Percentiles rank a stretch among this genome's conserved stretches.
These are phyloP conservation scores for Cardamine resedifolia DNA, from an alignment of 345 rosid species.

Conservation along the genomic window DNA sequence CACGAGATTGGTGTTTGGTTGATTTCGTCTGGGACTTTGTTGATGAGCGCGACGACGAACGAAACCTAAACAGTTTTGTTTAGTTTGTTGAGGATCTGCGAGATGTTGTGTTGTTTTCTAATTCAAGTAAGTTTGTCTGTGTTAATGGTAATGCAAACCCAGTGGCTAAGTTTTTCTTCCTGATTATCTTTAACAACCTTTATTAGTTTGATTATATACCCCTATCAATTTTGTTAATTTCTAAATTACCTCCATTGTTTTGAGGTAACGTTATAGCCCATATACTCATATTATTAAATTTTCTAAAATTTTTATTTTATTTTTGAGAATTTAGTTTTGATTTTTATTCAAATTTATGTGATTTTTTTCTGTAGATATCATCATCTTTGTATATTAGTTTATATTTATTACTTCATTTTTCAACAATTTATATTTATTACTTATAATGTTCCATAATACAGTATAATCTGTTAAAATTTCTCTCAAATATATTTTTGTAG, in stretches of 20 bases:
- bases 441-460: no score
- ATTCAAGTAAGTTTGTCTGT: neutral
- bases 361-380: neutral
- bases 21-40: constrained; percentile 2
- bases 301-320: neutral
- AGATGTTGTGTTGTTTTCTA: constrained; percentile 10
- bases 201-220: neutral
- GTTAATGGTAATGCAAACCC: neutral
- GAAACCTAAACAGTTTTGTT: constrained; percentile 17
- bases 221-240: neutral
- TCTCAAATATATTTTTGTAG: neutral
- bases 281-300: no score
- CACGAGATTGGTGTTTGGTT: neutral
- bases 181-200: neutral
- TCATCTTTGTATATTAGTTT: neutral
- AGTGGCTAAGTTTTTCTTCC: neutral
- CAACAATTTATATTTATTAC: neutral
- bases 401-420: neutral
- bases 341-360: neutral
- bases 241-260: no score
- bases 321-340: neutral
- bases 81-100: neutral
- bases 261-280: no score
- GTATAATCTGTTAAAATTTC: neutral
- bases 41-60: constrained; percentile 5